Conservation (phyloP, 2,329 filamentous ascomycete genomes). For the Stromatinia cepivora region DNA sequence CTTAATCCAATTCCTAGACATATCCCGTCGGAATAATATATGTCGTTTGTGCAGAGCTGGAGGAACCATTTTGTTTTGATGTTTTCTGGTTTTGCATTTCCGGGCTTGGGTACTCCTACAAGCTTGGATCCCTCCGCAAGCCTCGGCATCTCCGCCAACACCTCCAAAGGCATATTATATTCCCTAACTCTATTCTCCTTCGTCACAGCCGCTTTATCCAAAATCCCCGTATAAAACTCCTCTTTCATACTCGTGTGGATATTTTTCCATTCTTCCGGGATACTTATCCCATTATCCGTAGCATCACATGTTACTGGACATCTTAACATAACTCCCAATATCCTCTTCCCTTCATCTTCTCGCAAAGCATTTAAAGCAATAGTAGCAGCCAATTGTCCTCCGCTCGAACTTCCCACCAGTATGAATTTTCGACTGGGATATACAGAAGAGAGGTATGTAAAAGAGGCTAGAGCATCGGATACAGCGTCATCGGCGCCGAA, state of each 20-base stretch:
- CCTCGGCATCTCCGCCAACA: slow-evolving; percentile 36
- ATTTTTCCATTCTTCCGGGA: slow-evolving; percentile 43
- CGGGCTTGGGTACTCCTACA: slow-evolving; percentile 1
- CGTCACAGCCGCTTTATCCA: slow-evolving; percentile 42
- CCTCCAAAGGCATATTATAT: slow-evolving; percentile 46
- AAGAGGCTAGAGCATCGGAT: slow-evolving; percentile 46
- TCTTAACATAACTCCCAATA: slow-evolving; percentile 49
- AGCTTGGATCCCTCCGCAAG: not conserved
- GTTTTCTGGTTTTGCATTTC: slow-evolving; percentile 16
- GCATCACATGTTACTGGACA: slow-evolving; percentile 52
- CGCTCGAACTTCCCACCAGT: slow-evolving; percentile 50
- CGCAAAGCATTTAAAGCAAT: slow-evolving; percentile 43
- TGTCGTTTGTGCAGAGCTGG: slow-evolving; percentile 53
- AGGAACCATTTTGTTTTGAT: slow-evolving; percentile 47
- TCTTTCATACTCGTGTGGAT: slow-evolving; percentile 46
- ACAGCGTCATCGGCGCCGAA: slow-evolving; percentile 46
- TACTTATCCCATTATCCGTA: slow-evolving; percentile 42
- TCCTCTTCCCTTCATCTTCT: not conserved
- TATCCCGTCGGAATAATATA: slow-evolving; percentile 52
- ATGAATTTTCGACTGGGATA: slow-evolving; percentile 29
- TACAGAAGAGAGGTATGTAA: slow-evolving; percentile 34
- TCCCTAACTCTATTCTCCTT: slow-evolving; percentile 42
- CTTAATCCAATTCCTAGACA: slow-evolving; percentile 50
- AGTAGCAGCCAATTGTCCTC: slow-evolving; percentile 50
- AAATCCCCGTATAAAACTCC: slow-evolving; percentile 43